These are phyloP conservation scores for Termitomyces sp. DNA, from an alignment of 768 basidiomycete genomes.

Conservation along the genomic window DNA sequence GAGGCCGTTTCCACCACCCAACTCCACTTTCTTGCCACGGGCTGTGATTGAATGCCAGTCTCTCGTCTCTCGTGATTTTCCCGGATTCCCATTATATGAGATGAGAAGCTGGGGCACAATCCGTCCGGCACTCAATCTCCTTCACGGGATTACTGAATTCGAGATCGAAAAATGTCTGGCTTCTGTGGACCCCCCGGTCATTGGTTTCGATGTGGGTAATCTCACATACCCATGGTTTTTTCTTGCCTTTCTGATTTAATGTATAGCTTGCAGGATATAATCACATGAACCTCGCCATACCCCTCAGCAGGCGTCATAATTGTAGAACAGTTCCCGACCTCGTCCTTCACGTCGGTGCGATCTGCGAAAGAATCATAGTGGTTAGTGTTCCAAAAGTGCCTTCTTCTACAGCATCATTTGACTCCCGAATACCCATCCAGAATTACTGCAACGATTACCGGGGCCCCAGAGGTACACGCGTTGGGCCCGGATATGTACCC, in stretches of 20 bases:
- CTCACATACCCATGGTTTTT: neutral
- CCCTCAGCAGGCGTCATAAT: neutral
- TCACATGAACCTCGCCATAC: neutral
- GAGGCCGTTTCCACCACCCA: neutral
- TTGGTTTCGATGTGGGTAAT: neutral
- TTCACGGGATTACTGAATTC: neutral
- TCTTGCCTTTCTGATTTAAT: neutral
- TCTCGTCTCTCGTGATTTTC: neutral
- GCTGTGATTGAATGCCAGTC: neutral
- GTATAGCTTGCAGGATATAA: neutral
- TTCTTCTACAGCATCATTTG: neutral
- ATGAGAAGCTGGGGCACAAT: neutral
- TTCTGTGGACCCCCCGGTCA: neutral
- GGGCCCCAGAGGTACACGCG: conserved; percentile 1
- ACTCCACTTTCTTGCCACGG: neutral
- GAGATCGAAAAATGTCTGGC: neutral
- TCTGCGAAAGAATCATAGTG: neutral
- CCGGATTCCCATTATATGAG: neutral
- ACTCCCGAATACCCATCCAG: neutral
- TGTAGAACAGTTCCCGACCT: neutral
- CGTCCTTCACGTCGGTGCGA: neutral
- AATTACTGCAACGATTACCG: neutral
- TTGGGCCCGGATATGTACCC: conserved; percentile 2
- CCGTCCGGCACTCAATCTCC: neutral
- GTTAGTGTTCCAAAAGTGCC: neutral